A percentile compares a stretch with the other conserved stretches of the same genome.
Conservation (phyloP, 1,284 basidiomycete genomes). For the Polyporus tsugae region DNA sequence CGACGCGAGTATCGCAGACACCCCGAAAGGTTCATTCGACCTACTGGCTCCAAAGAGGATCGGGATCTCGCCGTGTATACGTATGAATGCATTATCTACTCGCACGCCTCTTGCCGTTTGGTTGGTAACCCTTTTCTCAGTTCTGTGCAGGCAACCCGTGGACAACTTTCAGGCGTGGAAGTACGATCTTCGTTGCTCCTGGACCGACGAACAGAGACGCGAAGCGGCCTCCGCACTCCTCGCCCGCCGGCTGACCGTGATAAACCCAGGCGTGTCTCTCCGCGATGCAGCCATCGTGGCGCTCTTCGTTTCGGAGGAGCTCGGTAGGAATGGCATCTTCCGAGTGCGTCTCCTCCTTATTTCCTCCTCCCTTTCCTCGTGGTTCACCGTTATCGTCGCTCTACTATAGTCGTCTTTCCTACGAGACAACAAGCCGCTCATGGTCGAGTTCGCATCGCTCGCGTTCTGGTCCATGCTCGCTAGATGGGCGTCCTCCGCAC, state of each 20-base stretch:
- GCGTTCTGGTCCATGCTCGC: not conserved
- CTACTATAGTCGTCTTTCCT: not conserved
- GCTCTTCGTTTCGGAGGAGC: slow-evolving; percentile 8
- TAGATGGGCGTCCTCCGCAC: not conserved
- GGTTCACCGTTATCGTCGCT: not conserved
- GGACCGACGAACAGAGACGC: not conserved
- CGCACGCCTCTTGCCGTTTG: not conserved
- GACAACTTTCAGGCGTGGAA: not conserved
- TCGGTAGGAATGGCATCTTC: not conserved
- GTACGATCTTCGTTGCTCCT: not conserved
- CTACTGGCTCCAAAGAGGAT: not conserved
- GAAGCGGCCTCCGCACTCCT: not conserved
- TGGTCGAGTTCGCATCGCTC: not conserved
- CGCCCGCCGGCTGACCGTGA: no score
- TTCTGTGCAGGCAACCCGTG: no score
- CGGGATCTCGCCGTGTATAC: not conserved
- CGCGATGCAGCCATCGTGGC: not conserved
- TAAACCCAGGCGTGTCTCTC: not conserved
- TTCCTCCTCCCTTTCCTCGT: no score
- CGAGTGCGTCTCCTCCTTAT: not conserved
- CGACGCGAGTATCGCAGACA: not conserved
- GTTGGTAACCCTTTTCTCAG: not conserved
- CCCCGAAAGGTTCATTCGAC: not conserved
- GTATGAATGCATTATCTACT: not conserved
- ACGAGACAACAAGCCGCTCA: not conserved